A percentile compares a stretch with the other conserved stretches of the same genome.
These are phyloP conservation scores for Cudoniella acicularis DNA, from an alignment of 495 filamentous ascomycete genomes.

Conservation along the genomic window DNA sequence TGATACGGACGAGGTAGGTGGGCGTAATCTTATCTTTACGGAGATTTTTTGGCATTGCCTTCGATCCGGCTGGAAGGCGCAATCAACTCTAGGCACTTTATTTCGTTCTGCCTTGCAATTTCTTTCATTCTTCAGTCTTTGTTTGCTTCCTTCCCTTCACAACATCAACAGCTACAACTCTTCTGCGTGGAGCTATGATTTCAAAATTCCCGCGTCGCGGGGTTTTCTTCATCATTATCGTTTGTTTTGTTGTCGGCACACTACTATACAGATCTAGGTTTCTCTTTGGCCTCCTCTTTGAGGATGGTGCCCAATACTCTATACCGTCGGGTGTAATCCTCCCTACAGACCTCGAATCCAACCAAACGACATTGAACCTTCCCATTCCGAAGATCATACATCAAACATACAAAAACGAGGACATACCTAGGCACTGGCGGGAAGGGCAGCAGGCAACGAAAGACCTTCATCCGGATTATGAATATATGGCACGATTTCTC, in stretches of 20 bases:
- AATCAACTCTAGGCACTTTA: too few species aligned
- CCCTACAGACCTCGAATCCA: slow-evolving; percentile 50
- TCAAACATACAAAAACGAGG: slow-evolving; percentile 62
- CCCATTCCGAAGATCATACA: slow-evolving; percentile 85
- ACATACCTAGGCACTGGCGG: slow-evolving; percentile 69
- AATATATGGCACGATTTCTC: slow-evolving; percentile 60
- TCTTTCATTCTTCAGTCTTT: background rate
- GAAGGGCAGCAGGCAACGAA: slow-evolving; percentile 68
- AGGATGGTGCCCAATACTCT: slow-evolving; percentile 60
- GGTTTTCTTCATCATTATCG: slow-evolving; percentile 54
- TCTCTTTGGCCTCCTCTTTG: slow-evolving; percentile 55
- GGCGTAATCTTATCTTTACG: too few species aligned
- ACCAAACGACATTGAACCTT: slow-evolving; percentile 19
- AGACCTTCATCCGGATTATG: slow-evolving; percentile 69
- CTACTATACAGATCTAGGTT: slow-evolving; percentile 58
- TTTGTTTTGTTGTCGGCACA: slow-evolving; percentile 49
- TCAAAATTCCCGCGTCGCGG: slow-evolving; percentile 54
- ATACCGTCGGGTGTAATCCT: slow-evolving; percentile 60
- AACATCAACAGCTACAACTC: background rate
- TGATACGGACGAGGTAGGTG: too few species aligned
- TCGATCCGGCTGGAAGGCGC: too few species aligned
- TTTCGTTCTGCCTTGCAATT: too few species aligned
- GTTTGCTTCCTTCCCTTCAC: background rate
- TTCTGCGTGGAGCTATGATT: background rate
- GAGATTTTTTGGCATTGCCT: too few species aligned